These are phyloP conservation scores for Celoporthe dispersa DNA, from an alignment of 2,329 filamentous ascomycete species.

Conservation along the genomic window DNA sequence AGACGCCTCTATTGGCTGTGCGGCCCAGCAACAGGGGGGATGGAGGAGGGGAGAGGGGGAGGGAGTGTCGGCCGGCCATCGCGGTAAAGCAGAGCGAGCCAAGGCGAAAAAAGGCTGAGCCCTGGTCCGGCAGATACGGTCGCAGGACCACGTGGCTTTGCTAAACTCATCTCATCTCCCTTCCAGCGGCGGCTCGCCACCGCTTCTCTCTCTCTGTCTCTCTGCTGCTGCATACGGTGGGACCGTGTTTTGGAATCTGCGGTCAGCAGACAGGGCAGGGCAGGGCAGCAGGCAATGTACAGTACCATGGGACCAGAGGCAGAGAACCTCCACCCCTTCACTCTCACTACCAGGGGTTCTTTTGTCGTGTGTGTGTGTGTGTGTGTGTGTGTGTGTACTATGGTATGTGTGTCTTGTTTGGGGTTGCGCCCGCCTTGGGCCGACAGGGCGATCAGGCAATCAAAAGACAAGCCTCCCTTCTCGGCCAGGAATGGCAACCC, in stretches of 20 bases:
- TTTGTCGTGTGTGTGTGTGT: too few species aligned
- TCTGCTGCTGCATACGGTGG: background rate
- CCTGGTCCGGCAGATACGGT: slow-evolving; percentile 5
- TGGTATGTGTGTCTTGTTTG: background rate
- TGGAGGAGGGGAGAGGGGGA: too few species aligned
- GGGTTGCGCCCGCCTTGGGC: background rate
- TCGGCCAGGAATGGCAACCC: background rate
- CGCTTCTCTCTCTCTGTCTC: background rate
- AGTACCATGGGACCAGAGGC: background rate
- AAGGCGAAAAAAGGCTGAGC: slow-evolving; percentile 1
- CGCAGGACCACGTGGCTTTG: slow-evolving; percentile 1
- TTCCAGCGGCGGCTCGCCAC: background rate
- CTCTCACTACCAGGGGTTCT: background rate
- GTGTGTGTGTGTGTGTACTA: background rate
- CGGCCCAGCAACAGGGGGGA: background rate
- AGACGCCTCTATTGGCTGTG: background rate
- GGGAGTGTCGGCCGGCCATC: background rate
- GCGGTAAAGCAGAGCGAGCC: background rate
- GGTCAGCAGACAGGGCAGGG: slow-evolving; percentile 11
- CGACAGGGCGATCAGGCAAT: background rate
- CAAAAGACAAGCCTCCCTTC: background rate
- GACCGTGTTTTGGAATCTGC: slow-evolving; percentile 21
- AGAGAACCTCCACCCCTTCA: background rate
- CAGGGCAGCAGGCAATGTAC: background rate
- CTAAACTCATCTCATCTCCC: background rate